These are phyloP conservation scores for Cicer arietinum DNA, from an alignment of 306 rosid genomes.

Conservation along the genomic window DNA sequence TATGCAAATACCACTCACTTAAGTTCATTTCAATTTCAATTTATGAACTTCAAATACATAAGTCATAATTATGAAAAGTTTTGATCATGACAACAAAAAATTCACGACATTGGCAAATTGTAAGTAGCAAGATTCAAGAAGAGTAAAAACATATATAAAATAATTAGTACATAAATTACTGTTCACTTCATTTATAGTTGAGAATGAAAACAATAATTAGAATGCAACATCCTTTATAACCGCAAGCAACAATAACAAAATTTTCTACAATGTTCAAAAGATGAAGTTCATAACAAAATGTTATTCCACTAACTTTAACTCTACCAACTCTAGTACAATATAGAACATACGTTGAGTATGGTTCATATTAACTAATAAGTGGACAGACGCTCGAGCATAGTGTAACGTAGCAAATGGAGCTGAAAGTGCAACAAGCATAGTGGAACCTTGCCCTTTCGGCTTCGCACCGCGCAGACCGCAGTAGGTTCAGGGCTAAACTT, in stretches of 20 bases:
- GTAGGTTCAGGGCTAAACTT: too few relatives aligned
- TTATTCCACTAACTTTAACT: not conserved
- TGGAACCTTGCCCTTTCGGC: too few relatives aligned
- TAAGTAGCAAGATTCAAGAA: not conserved
- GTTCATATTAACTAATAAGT: too few relatives aligned
- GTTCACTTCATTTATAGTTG: not conserved
- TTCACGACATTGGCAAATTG: not conserved
- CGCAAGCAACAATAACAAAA: not conserved
- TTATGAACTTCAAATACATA: not conserved
- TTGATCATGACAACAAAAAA: constrained; percentile 1
- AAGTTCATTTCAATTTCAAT: not conserved
- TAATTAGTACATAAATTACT: not conserved
- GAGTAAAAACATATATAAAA: not conserved
- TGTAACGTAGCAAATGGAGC: too few relatives aligned
- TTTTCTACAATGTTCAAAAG: constrained; percentile 3
- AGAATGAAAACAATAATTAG: not conserved
- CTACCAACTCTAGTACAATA: not conserved
- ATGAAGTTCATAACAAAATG: constrained; percentile 7
- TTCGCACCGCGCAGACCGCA: too few relatives aligned
- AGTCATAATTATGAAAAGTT: not conserved
- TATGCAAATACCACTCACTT: not conserved
- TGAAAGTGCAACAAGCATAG: too few relatives aligned
- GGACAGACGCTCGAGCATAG: too few relatives aligned
- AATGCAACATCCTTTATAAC: constrained; percentile 24
- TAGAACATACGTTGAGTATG: not conserved